These are phyloP conservation scores for Buddleja alternifolia DNA, from an alignment of 257 asterid species.

Conservation along the genomic window DNA sequence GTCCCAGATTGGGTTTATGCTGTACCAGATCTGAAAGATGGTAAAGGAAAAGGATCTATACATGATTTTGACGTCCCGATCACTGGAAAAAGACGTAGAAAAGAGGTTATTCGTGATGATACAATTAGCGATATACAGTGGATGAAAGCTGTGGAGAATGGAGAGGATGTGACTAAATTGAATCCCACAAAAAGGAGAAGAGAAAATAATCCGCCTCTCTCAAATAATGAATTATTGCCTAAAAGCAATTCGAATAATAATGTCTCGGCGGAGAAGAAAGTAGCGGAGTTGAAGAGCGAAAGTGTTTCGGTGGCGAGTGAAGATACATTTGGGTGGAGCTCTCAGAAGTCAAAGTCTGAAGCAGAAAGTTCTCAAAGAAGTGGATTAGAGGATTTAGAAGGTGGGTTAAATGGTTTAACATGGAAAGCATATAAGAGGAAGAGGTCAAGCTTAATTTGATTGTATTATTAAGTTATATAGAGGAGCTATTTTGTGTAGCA, in stretches of 20 bases:
- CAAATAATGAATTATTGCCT: constrained; percentile 40
- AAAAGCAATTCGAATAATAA: constrained; percentile 25
- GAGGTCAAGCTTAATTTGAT: constrained; percentile 75
- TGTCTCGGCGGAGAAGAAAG: constrained; percentile 43
- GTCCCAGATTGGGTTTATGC: constrained; percentile 95
- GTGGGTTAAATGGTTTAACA: constrained; percentile 58
- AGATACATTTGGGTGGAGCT: constrained; percentile 44
- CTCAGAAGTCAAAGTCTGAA: constrained; percentile 52
- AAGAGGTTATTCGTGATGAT: constrained; percentile 80
- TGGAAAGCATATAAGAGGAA: constrained; percentile 82
- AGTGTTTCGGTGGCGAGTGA: constrained; percentile 46
- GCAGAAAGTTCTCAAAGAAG: constrained; percentile 49
- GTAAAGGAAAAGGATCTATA: constrained; percentile 61
- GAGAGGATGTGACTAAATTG: constrained; percentile 46
- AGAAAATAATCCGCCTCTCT: constrained; percentile 35
- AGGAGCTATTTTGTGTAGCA: background rate
- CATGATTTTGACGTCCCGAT: constrained; percentile 47
- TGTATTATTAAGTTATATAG: background rate
- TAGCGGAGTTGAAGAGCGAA: constrained; percentile 42
- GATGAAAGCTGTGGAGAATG: constrained; percentile 75
- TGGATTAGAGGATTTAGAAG: constrained; percentile 40
- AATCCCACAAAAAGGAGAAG: constrained; percentile 49
- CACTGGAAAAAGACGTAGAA: constrained; percentile 84
- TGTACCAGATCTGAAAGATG: constrained; percentile 52
- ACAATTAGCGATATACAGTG: constrained; percentile 65